phyloP scores from a whole-genome alignment of 2,329 filamentous ascomycete species.

The Ceratocystis diversiconidia region DNA sequence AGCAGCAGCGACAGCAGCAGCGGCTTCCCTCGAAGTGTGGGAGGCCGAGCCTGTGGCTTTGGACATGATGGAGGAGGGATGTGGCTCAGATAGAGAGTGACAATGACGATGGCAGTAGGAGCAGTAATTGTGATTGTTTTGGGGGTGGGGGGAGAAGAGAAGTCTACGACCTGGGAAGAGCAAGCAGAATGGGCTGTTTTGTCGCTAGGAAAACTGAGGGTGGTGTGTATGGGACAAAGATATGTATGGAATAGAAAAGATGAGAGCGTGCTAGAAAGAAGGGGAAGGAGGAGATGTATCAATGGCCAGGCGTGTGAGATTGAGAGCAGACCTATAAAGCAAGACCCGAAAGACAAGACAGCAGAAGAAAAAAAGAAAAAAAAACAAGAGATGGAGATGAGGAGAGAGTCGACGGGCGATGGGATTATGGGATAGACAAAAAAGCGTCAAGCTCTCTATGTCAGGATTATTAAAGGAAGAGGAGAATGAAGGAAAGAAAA shows the following conservation, averaged over 20 bases:
- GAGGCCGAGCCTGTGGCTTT: slow-evolving; percentile 35
- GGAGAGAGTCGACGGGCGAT: slow-evolving; percentile 17
- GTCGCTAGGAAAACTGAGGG: background rate
- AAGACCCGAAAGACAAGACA: too few species aligned
- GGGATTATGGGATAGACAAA: slow-evolving; percentile 11
- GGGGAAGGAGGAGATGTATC: slow-evolving; percentile 4
- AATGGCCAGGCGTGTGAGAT: background rate
- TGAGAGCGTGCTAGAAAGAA: slow-evolving; percentile 16
- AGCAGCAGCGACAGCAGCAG: slow-evolving; percentile 28
- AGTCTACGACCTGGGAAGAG: background rate
- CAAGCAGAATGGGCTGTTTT: background rate
- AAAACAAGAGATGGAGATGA: slow-evolving; percentile 6
- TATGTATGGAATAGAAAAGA: background rate
- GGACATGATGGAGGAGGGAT: slow-evolving; percentile 27
- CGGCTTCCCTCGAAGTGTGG: slow-evolving; percentile 32
- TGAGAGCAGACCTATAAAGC: background rate
- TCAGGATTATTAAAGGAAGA: slow-evolving; percentile 20
- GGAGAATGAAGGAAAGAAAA: slow-evolving; percentile 21
- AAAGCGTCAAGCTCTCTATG: background rate
- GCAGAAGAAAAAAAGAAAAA: slow-evolving; percentile 11
- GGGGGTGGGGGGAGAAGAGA: background rate
- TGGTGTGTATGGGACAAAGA: background rate
- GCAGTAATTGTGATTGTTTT: background rate
- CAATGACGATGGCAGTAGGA: background rate
- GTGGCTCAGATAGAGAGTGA: slow-evolving; percentile 15